These are phyloP conservation scores for Houttuynia cordata DNA, from an alignment of 164 flowering plant species.

Conservation along the genomic window DNA sequence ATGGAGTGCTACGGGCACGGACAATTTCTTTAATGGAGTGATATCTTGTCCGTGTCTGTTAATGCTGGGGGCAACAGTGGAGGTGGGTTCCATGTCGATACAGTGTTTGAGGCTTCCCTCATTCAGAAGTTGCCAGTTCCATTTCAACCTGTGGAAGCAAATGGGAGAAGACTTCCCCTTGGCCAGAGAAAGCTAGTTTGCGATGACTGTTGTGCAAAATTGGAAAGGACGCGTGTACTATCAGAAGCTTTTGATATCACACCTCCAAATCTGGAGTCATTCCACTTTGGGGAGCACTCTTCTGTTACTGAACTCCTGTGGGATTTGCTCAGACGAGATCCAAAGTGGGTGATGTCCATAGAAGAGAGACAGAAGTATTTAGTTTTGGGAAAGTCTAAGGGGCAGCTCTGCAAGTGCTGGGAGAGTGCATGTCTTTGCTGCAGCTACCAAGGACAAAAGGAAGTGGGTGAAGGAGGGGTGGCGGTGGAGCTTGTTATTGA, in stretches of 20 bases:
- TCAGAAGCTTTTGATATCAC: constrained; percentile 88
- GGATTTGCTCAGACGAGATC: constrained; percentile 72
- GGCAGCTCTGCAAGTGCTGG: constrained; percentile 29
- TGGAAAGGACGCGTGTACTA: constrained; percentile 79
- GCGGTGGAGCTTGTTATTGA: too few relatives aligned
- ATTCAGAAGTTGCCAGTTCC: constrained; percentile 65
- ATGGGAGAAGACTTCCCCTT: constrained; percentile 55
- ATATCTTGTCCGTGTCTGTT: too few relatives aligned
- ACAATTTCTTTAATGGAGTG: too few relatives aligned
- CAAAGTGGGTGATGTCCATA: constrained; percentile 83
- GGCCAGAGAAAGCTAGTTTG: constrained; percentile 84
- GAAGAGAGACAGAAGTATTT: constrained; percentile 85
- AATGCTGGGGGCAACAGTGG: constrained; percentile 56
- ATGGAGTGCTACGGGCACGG: too few relatives aligned
- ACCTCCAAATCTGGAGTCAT: constrained; percentile 61
- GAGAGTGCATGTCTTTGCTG: constrained; percentile 79
- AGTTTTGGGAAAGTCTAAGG: constrained; percentile 64
- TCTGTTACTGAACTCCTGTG: constrained; percentile 43
- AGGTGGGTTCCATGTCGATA: constrained; percentile 31
- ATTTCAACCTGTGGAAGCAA: constrained; percentile 66
- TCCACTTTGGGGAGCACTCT: constrained; percentile 72
- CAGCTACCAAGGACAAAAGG: constrained; percentile 77
- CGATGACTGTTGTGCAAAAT: constrained; percentile 78
- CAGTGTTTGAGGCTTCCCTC: constrained; percentile 58
- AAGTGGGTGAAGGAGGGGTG: too few relatives aligned